phyloP scores from a whole-genome alignment of 2,329 filamentous ascomycete species.

The Monilinia fructicola region DNA sequence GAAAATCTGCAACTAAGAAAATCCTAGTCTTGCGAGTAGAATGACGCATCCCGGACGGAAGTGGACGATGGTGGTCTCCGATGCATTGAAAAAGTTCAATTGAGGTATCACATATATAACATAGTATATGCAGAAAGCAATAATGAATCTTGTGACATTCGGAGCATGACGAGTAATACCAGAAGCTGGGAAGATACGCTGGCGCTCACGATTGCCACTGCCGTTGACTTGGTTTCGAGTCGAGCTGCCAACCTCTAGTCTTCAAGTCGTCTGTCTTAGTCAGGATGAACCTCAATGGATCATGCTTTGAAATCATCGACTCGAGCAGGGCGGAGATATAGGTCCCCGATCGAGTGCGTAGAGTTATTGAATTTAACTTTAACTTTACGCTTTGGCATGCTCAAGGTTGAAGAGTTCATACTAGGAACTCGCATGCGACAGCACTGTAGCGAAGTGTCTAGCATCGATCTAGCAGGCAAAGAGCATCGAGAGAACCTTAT shows the following conservation, averaged over 20 bases:
- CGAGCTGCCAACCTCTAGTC: neutral
- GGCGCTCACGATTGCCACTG: neutral
- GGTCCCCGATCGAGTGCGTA: neutral
- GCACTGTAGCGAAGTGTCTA: neutral
- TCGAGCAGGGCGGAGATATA: neutral
- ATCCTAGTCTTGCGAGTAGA: neutral
- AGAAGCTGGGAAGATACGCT: neutral
- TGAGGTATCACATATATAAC: neutral
- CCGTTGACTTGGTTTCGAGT: neutral
- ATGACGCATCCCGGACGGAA: neutral
- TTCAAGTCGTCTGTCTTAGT: neutral
- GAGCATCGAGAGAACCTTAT: neutral
- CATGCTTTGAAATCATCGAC: neutral
- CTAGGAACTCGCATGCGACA: neutral
- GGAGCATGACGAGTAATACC: neutral
- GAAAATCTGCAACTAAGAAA: neutral
- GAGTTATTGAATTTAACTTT: neutral
- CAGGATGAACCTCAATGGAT: neutral
- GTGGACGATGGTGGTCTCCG: neutral
- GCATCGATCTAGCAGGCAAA: neutral
- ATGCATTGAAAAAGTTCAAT: neutral
- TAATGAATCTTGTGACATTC: neutral
- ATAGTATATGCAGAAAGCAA: neutral
- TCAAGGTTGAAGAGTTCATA: neutral
- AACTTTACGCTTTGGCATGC: neutral